Evolutionary conservation across 1,284 basidiomycete species (phyloP), one percentile per base, ranked within the genome.

Genomic region (Exobasidium cylindrosporum): DNA sequence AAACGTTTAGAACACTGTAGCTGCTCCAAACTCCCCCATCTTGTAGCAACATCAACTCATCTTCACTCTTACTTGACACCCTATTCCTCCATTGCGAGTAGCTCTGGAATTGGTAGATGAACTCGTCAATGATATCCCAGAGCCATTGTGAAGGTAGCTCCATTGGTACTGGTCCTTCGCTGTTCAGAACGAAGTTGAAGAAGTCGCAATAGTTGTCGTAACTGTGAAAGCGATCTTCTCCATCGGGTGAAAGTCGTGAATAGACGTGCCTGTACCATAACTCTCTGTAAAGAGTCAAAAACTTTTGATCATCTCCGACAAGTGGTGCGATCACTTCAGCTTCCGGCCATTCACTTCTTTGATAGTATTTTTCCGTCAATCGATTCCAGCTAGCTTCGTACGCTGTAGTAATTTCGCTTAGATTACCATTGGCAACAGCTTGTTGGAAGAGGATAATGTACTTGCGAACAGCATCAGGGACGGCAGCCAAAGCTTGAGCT

Each of bases 171-270:
- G 95, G 95, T 0, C 91, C 91, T 66, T 97, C 92, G 24, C 91
- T 94, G 49, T 75, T 90, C 63, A 91, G 84, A 82, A 98, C 87
- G 81, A 94, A 94, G 83, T 97, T 97, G 87, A 97, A 89, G 69
- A 98, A 84, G 81, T 96, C 92, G 85, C 95, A 97, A 82, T 93
- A 96, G 83, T 97, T 96, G 82, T 97, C 95, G 82, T 97, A 98
- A 1, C 92, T 95, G 81, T 96, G 92, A 85, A 97, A 94, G 60
- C 95, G 89, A 82, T 97, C 95, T 81, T 97, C 94, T 69, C 97
- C 88, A 81, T 96, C 91, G 60, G 95, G 94, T 77, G 90, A 89
- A 54, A 97, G 85, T 53, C 92, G 89, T 7, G 94, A 96, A 83
- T 97, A 97, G 57, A 97, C 92, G 79, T 97, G 93, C 54, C 84